Percentiles rank a stretch among this genome's conserved stretches.
These are phyloP conservation scores for Blastobotrys chiropterorum DNA, from an alignment of 805 yeast genomes.

Conservation along the genomic window DNA sequence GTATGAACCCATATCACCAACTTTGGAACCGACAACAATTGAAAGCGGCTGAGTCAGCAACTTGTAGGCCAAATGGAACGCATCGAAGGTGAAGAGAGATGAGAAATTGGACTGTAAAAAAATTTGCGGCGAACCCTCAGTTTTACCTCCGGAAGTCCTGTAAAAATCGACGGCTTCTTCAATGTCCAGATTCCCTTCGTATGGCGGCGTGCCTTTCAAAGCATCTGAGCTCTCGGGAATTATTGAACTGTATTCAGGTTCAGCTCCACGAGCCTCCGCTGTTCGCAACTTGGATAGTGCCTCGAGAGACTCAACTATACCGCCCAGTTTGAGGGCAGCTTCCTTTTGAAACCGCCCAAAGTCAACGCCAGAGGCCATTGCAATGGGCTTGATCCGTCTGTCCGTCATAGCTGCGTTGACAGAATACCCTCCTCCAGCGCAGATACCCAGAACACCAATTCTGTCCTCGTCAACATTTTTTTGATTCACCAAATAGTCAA, in stretches of 20 bases:
- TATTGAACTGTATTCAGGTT: not conserved
- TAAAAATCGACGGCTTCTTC: constrained; percentile 15
- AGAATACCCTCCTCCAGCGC: constrained; percentile 16
- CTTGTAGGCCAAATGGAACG: constrained; percentile 5
- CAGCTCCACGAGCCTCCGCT: not conserved
- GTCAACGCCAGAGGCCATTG: constrained; percentile 8
- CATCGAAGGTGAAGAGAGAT: constrained; percentile 6
- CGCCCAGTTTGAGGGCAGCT: not conserved
- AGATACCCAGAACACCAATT: constrained; percentile 14
- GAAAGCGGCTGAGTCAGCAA: constrained; percentile 12
- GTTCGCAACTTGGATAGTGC: not conserved
- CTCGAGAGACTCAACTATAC: not conserved
- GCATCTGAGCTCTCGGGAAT: not conserved
- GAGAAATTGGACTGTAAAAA: not conserved
- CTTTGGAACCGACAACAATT: constrained; percentile 2
- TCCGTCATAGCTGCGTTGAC: constrained; percentile 12
- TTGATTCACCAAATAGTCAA: constrained; percentile 9
- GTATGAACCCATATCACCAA: not conserved
- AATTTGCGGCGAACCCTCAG: not conserved
- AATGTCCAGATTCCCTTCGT: constrained; percentile 1
- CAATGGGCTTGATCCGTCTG: constrained; percentile 12
- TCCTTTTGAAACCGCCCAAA: constrained; percentile 8
- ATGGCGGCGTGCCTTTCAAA: not conserved
- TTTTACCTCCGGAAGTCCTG: constrained; percentile 11
- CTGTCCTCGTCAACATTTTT: constrained; percentile 6